A percentile compares a stretch with the other conserved stretches of the same genome.
Conservation (phyloP, 805 yeast species). For the Candida boidinii region DNA sequence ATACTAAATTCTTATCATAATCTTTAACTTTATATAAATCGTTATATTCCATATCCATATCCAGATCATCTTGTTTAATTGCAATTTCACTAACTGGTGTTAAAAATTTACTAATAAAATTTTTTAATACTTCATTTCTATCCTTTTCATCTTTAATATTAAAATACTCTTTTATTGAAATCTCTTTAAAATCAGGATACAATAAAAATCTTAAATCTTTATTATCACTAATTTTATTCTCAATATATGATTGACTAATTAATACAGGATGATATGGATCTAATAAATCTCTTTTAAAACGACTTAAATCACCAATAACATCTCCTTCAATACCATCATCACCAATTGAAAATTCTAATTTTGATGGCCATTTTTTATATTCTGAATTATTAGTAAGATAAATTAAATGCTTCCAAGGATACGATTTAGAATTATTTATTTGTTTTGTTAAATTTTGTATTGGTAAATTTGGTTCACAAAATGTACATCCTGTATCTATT, state of each 20-base stretch:
- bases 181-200: conserved; percentile 45
- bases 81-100: conserved; percentile 9
- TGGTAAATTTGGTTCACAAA: conserved; percentile 41
- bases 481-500: conserved; percentile 55
- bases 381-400: conserved; percentile 24
- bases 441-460: conserved; percentile 26
- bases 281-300: conserved; percentile 22
- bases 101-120: conserved; percentile 30
- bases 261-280: conserved; percentile 42
- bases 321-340: conserved; percentile 18
- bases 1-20: conserved; percentile 25
- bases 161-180: no score
- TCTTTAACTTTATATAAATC: conserved; percentile 7
- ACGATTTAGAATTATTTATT: conserved; percentile 38
- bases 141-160: conserved; percentile 24
- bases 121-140: conserved; percentile 27
- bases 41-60: conserved; percentile 4
- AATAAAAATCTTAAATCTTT: conserved; percentile 24
- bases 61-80: conserved; percentile 1
- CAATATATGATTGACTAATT: conserved; percentile 36
- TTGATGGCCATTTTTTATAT: conserved; percentile 35
- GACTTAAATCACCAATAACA: conserved; percentile 31
- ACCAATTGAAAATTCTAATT: conserved; percentile 39
- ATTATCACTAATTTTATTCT: conserved; percentile 5
- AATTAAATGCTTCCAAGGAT: conserved; percentile 48